Evolutionary conservation across 2,329 filamentous ascomycete species (phyloP).

Genomic region (Cercospora sesami): DNA sequence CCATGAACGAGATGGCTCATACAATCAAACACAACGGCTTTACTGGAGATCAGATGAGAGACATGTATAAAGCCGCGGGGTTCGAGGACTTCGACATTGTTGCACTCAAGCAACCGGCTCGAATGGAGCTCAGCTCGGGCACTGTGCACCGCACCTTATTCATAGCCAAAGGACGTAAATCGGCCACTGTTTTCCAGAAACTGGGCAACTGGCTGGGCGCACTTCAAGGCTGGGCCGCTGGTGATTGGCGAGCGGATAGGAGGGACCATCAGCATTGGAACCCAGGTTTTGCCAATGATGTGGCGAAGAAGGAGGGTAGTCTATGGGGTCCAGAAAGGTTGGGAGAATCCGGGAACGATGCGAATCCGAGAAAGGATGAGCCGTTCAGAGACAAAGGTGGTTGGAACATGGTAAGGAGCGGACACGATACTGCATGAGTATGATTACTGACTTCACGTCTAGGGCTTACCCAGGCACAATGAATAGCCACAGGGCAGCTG

Average conservation of each 20-base stretch:
- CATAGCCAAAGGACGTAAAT: constrained; percentile 36
- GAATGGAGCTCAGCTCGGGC: constrained; percentile 34
- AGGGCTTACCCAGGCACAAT: neutral
- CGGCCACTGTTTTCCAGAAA: constrained; percentile 26
- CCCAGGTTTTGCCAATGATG: constrained; percentile 16
- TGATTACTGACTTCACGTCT: neutral
- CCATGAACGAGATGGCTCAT: constrained; percentile 31
- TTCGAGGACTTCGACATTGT: constrained; percentile 37
- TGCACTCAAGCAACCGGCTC: constrained; percentile 32
- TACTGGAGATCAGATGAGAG: constrained; percentile 28
- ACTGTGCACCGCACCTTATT: constrained; percentile 35
- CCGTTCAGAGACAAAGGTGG: neutral
- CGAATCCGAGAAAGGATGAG: constrained; percentile 6
- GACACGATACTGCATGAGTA: neutral
- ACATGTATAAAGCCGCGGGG: constrained; percentile 34
- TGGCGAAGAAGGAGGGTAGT: constrained; percentile 8
- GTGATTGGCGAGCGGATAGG: constrained; percentile 4
- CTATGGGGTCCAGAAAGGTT: constrained; percentile 8
- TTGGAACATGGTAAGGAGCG: constrained; percentile 10
- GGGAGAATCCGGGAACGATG: neutral
- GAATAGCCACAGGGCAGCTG: neutral
- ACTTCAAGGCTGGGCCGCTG: constrained; percentile 18
- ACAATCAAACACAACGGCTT: constrained; percentile 42
- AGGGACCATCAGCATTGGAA: constrained; percentile 7
- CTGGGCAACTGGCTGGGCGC: constrained; percentile 22